phyloP scores from a whole-genome alignment of 495 filamentous ascomycete genomes.

The Aspergillus sclerotiicarbonarius region DNA sequence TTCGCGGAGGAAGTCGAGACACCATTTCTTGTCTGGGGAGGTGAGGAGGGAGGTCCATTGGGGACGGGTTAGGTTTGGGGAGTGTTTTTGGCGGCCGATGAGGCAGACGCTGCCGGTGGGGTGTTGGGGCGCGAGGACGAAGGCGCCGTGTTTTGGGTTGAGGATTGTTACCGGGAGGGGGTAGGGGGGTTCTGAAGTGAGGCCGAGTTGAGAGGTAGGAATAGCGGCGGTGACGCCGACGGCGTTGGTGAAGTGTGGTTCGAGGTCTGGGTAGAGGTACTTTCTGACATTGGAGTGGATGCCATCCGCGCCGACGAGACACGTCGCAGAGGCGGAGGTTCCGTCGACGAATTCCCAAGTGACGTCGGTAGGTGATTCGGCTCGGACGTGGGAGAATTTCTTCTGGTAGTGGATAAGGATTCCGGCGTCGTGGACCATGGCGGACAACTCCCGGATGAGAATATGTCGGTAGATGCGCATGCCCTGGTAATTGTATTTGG shows the following conservation, averaged over 20 bases:
- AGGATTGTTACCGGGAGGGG: conserved; percentile 42
- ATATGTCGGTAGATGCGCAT: conserved; percentile 48
- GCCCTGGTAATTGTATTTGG: conserved; percentile 43
- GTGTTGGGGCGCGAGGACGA: conserved; percentile 47
- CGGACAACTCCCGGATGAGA: conserved; percentile 38
- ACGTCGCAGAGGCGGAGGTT: conserved; percentile 23
- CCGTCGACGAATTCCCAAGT: conserved; percentile 44
- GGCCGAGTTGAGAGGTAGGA: conserved; percentile 21
- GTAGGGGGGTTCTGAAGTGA: conserved; percentile 29
- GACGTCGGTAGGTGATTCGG: conserved; percentile 33
- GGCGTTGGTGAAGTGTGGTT: conserved; percentile 27
- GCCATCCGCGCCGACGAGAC: conserved; percentile 50
- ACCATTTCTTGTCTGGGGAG: conserved; percentile 37
- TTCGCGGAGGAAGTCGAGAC: conserved; percentile 29
- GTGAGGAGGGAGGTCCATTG: conserved; percentile 36
- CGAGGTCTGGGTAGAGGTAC: conserved; percentile 31
- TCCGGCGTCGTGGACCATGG: conserved; percentile 27
- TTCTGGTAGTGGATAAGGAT: conserved; percentile 41
- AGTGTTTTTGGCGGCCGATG: conserved; percentile 38
- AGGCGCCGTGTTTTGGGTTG: conserved; percentile 37
- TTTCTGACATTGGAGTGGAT: conserved; percentile 48
- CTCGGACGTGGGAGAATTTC: conserved; percentile 38
- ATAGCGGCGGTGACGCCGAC: conserved; percentile 31
- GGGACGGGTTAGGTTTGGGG: conserved; percentile 29
- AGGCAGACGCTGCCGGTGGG: conserved; percentile 41